Evolutionary conservation across 202 grass and related monocot species (phyloP), one percentile per base, ranked within the genome.

Genomic region (Panicum virgatum): DNA sequence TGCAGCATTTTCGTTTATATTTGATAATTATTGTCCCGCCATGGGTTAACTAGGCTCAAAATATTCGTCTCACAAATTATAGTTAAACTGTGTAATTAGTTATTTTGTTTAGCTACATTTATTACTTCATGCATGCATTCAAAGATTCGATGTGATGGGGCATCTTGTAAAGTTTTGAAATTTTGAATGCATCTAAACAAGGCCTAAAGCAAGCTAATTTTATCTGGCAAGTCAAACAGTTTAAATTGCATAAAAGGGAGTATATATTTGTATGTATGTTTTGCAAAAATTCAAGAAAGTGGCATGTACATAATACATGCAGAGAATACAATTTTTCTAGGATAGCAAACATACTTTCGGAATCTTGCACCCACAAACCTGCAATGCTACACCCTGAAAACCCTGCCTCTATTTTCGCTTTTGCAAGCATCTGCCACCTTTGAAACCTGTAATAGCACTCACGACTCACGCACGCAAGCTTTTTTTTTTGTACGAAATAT

Each of bases 351-450:
- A 15, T 25, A 53, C 56, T 70, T 65, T 65, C 82, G 77, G 8
- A 77, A 38, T 14, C 34, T 37, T 59, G 58, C 38, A 59, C 47
- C 20, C 27, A 48, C 30, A 16, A 37, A 54, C 18, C 48, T 77
- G 38, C 51, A 57, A 78, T 64, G n/a, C 9, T 22, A 19, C 18
- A 62, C 43, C 71, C 76, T 66, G 77, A 59, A 85, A 81, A 77
- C 71, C 45, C 62, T 81, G 72, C 39, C 54, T 71, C n/a, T 77
- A 34, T 32, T 50, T 59, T 36, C 65, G 18, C 82, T 66, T 81
- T 82, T 4, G 56, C 27, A 48, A 71, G 72, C 82, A 89, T 84
- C 39, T 42, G 58, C 74, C 80, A 30, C 67, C 58, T 60, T 88
- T 45, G 25, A 83, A 52, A 38, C 81, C 44, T 76, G 70, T 80